phyloP scores from a whole-genome alignment of 73 alveolate species.

The Blepharisma stoltei region DNA sequence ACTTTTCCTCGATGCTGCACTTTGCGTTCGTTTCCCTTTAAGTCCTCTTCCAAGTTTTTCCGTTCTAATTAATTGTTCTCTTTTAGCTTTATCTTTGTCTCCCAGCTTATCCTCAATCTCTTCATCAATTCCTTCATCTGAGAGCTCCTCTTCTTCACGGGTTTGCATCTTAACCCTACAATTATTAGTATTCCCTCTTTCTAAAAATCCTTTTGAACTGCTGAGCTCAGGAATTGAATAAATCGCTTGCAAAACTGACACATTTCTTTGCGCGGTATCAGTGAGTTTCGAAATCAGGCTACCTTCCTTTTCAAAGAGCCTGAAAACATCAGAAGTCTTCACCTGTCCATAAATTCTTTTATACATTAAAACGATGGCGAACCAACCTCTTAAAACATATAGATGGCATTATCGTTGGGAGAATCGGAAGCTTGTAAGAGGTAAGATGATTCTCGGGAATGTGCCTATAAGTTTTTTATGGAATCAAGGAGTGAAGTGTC shows the following conservation, averaged over 20 bases:
- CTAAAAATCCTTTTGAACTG: constrained; percentile 25
- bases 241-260: background rate
- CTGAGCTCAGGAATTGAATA: background rate
- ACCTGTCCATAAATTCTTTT: constrained; percentile 37
- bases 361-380: no score
- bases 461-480: no score
- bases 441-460: no score
- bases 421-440: no score
- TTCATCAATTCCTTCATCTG: constrained; percentile 68
- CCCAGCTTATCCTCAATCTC: constrained; percentile 32
- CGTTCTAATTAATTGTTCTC: background rate
- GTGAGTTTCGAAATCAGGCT: constrained; percentile 44
- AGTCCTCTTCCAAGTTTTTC: constrained; percentile 11
- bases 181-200: constrained; percentile 59
- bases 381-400: no score
- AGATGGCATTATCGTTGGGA: no score
- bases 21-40: constrained; percentile 8
- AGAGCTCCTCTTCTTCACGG: constrained; percentile 72
- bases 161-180: constrained; percentile 68
- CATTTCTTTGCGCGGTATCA: constrained; percentile 43
- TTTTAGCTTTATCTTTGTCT: background rate
- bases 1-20: constrained; percentile 9
- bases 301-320: constrained; percentile 54
- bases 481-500: no score
- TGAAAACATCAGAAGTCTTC: constrained; percentile 42